Base-by-base conservation (phyloP, 345 rosid species). In the Alliaria petiolata region DNA sequence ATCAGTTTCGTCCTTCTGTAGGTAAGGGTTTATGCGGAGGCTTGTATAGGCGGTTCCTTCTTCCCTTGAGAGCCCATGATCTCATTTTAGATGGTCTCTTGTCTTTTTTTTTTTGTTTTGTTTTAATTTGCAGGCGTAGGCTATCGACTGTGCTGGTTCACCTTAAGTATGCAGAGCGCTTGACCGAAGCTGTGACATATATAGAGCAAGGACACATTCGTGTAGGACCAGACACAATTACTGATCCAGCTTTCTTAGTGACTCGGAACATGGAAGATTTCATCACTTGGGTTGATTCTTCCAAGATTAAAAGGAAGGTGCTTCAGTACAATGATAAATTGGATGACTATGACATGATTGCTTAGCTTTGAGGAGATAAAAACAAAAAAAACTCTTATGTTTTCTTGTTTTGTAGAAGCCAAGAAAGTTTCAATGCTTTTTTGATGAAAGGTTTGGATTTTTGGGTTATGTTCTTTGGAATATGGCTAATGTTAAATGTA, bases 151-250 rank as follows among this genome's bases (percentile, higher is more conserved):
- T 93, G 8, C 67, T 93, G 70, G 79, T 83, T 75, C 81, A 79
- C 3, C 78, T 83, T 62, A 91, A 91, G 85, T 89, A 82, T 83
- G 96, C 97, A 0, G 95, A 91, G 82, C 95, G 86, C 62, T 71
- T 87, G 56, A 93, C 83, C 83, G 97, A 87, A 85, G 96, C 97
- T 0, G 83, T 91, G 39, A 89, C 97, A 43, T 91, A 91, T 71
- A 89, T 93, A n/a, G 93, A 91, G 82, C 98, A 93, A 78, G 96
- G 95, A 35, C 97, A 93, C 70, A 67, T 93, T 67, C 87, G 96
- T 62, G 96, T 89, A n/a, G 97, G 98, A 50, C 96, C 95, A 0
- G 96, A 93, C 44, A 89, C 93, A 0, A 75, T 93, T 26, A 89
- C 88, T 6, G 97, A 93, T 76, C 96, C 97, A 1, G 91, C 97